Conservation (phyloP, 2,329 filamentous ascomycete species). For the Fusarium siculi region DNA sequence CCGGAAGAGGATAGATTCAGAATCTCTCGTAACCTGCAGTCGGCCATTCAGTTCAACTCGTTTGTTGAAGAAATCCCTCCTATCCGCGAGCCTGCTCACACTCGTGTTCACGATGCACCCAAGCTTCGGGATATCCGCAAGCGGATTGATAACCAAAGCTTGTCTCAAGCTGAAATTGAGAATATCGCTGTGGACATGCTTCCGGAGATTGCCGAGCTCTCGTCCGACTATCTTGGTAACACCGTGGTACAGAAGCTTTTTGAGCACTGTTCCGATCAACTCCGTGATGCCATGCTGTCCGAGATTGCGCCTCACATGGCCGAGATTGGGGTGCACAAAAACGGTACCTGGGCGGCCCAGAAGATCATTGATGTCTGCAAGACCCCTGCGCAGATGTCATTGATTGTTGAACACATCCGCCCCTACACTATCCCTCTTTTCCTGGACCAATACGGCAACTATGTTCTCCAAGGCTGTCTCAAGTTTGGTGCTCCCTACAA, state of each 20-base stretch:
- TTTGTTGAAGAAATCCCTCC: conserved; percentile 89
- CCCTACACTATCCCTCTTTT: conserved; percentile 92
- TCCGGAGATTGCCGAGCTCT: conserved; percentile 92
- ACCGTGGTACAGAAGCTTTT: conserved; percentile 99
- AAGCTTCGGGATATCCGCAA: conserved; percentile 96
- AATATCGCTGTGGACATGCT: conserved; percentile 93
- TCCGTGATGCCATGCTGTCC: conserved; percentile 89
- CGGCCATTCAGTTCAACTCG: conserved; percentile 77
- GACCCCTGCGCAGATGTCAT: conserved; percentile 80
- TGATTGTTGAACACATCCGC: conserved; percentile 85
- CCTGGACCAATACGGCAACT: conserved; percentile 98
- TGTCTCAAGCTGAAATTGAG: conserved; percentile 88
- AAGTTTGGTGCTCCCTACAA: conserved; percentile 91
- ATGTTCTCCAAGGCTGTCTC: conserved; percentile 95
- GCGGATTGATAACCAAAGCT: conserved; percentile 93
- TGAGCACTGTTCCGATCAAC: conserved; percentile 90
- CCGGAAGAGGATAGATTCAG: conserved; percentile 78
- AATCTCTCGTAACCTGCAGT: conserved; percentile 79
- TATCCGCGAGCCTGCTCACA: conserved; percentile 87
- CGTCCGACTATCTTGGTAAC: conserved; percentile 97
- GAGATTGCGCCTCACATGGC: conserved; percentile 92
- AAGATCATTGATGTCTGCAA: conserved; percentile 99
- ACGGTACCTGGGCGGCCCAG: conserved; percentile 98
- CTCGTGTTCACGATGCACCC: conserved; percentile 90
- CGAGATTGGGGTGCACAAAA: conserved; percentile 98